Evolutionary conservation across 2,329 filamentous ascomycete genomes (phyloP), one percentile per base, ranked within the genome.

Genomic region (Aspergillus ibericus): DNA sequence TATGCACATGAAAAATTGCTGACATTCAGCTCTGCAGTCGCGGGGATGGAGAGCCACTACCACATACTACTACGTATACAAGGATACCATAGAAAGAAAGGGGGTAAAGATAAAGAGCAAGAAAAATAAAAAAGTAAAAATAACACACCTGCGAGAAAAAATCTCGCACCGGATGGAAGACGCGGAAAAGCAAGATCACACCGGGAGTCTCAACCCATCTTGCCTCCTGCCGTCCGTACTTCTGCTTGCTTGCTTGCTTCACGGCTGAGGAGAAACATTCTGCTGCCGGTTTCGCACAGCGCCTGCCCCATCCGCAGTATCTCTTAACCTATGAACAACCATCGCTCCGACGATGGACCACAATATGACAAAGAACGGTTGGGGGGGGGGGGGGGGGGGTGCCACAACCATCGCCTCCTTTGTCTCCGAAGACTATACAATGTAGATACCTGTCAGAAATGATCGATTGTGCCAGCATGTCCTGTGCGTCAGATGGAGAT

Each of bases 341-440:
- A 32, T 32, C 29, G 29, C 29, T 32, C 29, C 9, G 27, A 10
- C 18, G 20, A 13, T 46, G 15, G 13, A 47, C 54, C 46, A 38
- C n/a, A 44, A 2, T 42, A 51, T 34, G 46, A 32, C 25, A 36
- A 42, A 56, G 52, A 56, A 56, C 54, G 22, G 44, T 34, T 32
- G 40, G 35, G 27, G 22, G 20, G 18, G 27, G 22, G 44, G 25
- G 22, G 40, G 35, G 27, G 22, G 20, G 18, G 27, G 36, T 36
- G 42, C 32, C 32, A 32, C 48, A 34, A 40, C 29, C 16, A 53
- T 36, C 40, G 25, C 44, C 44, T 15, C 44, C n/a, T 48, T 48
- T 48, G 44, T 22, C 16, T 29, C 25, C 44, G n/a, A 29, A 8
- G 22, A 27, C 8, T 40, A n/a, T n/a, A n/a, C n/a, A n/a, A n/a